A percentile compares a stretch with the other conserved stretches of the same genome.
Evolutionary conservation across 2,329 filamentous ascomycete species (phyloP).

Genomic region (Cladosporium cucumerinum): DNA sequence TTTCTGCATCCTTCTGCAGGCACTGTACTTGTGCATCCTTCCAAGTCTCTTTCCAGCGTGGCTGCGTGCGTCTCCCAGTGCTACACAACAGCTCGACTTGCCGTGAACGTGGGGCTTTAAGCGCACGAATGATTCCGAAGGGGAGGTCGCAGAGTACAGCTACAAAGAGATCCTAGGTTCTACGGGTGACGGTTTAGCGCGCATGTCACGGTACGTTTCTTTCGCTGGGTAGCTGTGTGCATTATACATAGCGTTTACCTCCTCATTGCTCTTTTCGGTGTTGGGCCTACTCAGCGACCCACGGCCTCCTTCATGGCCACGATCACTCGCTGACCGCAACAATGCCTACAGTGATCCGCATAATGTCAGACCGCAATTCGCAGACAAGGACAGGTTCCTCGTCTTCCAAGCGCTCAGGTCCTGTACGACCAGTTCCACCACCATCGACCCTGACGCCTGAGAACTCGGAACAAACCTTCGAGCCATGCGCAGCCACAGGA

Average conservation of each 20-base stretch:
- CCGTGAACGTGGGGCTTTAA: neutral
- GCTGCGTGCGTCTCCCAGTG: slow-evolving; percentile 40
- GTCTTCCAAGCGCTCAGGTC: slow-evolving; percentile 32
- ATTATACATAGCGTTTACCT: slow-evolving; percentile 27
- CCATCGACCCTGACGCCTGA: slow-evolving; percentile 48
- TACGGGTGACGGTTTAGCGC: slow-evolving; percentile 25
- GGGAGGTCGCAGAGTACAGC: neutral
- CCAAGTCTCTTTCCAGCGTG: slow-evolving; percentile 13
- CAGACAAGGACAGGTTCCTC: slow-evolving; percentile 40
- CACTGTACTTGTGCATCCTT: slow-evolving; percentile 21
- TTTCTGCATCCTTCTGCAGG: slow-evolving; percentile 27
- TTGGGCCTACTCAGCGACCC: no score
- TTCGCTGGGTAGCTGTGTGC: slow-evolving; percentile 5
- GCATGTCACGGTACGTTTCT: slow-evolving; percentile 34
- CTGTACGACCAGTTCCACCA: slow-evolving; percentile 32
- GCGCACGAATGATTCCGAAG: neutral
- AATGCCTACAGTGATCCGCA: no score
- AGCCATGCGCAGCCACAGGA: slow-evolving; percentile 85
- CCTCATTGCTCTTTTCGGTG: slow-evolving; percentile 25
- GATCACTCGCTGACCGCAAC: no score
- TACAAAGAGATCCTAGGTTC: neutral
- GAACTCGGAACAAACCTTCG: slow-evolving; percentile 58
- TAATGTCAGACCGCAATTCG: no score
- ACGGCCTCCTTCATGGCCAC: no score
- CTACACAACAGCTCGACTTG: slow-evolving; percentile 14